Evolutionary conservation across 2,329 filamentous ascomycete species (phyloP).

Genomic region (Trichoderma hamatum): DNA sequence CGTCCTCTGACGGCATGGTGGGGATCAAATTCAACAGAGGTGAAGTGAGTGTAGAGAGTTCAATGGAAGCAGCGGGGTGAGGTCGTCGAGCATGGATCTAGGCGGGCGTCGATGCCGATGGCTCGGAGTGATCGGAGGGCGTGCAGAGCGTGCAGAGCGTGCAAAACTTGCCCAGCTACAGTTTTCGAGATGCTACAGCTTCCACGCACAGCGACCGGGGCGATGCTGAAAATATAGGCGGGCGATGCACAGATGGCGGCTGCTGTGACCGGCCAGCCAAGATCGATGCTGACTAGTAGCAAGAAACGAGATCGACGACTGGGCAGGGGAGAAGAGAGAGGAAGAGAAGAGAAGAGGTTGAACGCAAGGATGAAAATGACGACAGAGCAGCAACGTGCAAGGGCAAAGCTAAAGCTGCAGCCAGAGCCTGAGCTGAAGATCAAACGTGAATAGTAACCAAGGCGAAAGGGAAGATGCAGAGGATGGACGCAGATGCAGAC

Average conservation of each 20-base stretch:
- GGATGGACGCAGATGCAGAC: neutral
- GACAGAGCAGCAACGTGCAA: neutral
- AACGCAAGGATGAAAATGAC: neutral
- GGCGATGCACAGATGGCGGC: neutral
- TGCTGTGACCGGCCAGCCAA: neutral
- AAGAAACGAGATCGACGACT: neutral
- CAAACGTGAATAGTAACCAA: neutral
- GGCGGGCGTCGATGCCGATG: slow-evolving; percentile 1
- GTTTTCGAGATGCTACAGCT: neutral
- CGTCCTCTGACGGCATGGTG: slow-evolving; percentile 30
- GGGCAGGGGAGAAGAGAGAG: neutral
- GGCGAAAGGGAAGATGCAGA: neutral
- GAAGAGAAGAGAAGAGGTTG: neutral
- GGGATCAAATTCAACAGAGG: slow-evolving; percentile 31
- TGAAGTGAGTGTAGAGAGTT: slow-evolving; percentile 19
- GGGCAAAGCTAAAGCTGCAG: neutral
- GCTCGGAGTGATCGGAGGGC: slow-evolving; percentile 16
- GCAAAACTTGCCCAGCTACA: neutral
- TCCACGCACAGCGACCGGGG: neutral
- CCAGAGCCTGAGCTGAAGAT: neutral
- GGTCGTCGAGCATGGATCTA: neutral
- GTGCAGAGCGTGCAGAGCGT: neutral
- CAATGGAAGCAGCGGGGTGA: slow-evolving; percentile 6
- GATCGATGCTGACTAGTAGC: neutral
- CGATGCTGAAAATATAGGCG: neutral